These are phyloP conservation scores for Suhomyces sp. DNA, from an alignment of 805 yeast species.

Conservation along the genomic window DNA sequence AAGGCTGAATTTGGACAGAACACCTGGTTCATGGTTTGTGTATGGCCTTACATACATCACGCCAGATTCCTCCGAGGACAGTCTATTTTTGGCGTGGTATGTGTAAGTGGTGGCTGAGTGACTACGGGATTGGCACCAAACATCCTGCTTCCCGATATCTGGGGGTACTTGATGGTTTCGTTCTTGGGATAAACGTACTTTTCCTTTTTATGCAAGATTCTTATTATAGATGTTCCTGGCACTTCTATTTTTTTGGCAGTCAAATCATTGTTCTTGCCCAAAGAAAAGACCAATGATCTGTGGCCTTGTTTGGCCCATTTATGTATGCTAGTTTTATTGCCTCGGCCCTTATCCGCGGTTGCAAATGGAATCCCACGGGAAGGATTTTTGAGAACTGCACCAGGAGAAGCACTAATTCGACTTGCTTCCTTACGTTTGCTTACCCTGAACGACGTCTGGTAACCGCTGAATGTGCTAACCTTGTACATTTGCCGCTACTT, in stretches of 20 bases:
- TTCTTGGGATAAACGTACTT: conserved; percentile 2
- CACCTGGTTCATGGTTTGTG: conserved; percentile 5
- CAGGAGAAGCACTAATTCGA: background rate
- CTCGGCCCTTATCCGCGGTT: background rate
- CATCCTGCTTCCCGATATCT: conserved; percentile 2
- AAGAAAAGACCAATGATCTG: conserved; percentile 8
- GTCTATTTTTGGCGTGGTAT: background rate
- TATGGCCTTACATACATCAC: conserved; percentile 6
- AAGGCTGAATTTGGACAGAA: conserved; percentile 4
- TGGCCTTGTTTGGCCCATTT: conserved; percentile 6
- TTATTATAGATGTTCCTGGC: conserved; percentile 13
- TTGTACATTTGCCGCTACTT: background rate
- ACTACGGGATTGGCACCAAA: background rate
- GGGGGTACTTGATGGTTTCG: conserved; percentile 3
- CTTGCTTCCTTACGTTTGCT: background rate
- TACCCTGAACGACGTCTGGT: background rate
- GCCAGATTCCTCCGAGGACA: background rate
- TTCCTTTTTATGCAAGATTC: conserved; percentile 4
- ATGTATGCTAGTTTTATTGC: background rate
- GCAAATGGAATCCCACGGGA: background rate
- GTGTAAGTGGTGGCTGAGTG: background rate
- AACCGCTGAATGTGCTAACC: background rate
- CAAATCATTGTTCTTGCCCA: conserved; percentile 9
- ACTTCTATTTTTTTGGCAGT: conserved; percentile 7
- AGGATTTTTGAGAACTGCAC: background rate